Evolutionary conservation across 148 eudicot genomes (phyloP).

Genomic region (Chenopodium formosanum): DNA sequence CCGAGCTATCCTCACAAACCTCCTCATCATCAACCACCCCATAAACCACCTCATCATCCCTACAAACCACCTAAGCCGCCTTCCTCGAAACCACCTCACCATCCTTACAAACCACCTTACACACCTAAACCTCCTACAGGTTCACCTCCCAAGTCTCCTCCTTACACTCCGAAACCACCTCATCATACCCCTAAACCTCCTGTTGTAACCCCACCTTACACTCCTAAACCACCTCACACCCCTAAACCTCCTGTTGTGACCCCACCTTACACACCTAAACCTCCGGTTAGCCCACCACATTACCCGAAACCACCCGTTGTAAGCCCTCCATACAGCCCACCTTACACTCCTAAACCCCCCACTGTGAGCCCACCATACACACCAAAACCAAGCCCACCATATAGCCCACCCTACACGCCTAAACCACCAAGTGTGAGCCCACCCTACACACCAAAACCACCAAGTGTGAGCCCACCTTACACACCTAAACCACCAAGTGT

Average conservation of each 20-base stretch:
- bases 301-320: constrained; percentile 11
- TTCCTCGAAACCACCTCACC: not conserved
- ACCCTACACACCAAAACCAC: constrained; percentile 27
- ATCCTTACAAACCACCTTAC: constrained; percentile 25
- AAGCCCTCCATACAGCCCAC: constrained; percentile 9
- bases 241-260: constrained; percentile 29
- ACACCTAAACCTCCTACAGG: constrained; percentile 28
- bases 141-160: constrained; percentile 36
- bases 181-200: constrained; percentile 2
- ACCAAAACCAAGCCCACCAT: constrained; percentile 16
- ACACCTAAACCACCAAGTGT: constrained; percentile 5
- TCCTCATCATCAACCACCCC: constrained; percentile 2
- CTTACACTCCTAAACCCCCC: not conserved
- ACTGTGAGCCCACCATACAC: constrained; percentile 14
- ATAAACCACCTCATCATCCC: not conserved
- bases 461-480: constrained; percentile 19
- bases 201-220: constrained; percentile 11
- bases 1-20: not conserved
- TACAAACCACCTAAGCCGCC: not conserved
- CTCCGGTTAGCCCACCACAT: constrained; percentile 15
- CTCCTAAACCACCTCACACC: constrained; percentile 17
- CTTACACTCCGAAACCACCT: constrained; percentile 28
- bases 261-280: constrained; percentile 23
- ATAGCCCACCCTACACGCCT: constrained; percentile 30
- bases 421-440: constrained; percentile 29